Percentiles rank a stretch among this genome's conserved stretches.
These are phyloP conservation scores for Pleurotus sapidus DNA, from an alignment of 768 basidiomycete genomes.

Conservation along the genomic window DNA sequence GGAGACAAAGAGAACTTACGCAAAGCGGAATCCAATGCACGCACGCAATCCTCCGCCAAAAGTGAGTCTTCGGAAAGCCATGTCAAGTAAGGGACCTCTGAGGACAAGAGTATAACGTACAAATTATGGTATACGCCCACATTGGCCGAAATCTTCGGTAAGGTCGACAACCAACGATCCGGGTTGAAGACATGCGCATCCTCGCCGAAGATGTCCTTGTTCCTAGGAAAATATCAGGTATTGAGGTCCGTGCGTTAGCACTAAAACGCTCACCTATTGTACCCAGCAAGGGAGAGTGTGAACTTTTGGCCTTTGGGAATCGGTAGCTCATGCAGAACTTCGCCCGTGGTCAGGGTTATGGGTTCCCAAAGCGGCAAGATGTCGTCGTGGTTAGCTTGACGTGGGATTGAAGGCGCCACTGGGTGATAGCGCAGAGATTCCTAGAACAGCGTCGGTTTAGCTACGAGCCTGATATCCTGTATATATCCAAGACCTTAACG, in stretches of 20 bases:
- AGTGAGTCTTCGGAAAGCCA: conserved; percentile 15
- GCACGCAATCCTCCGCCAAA: conserved; percentile 29
- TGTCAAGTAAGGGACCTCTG: not conserved
- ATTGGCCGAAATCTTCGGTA: conserved; percentile 35
- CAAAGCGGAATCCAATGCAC: conserved; percentile 37
- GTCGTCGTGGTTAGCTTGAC: conserved; percentile 48
- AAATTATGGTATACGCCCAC: conserved; percentile 46
- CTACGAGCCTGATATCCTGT: not conserved
- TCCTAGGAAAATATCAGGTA: conserved; percentile 20
- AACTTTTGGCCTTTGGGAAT: conserved; percentile 51
- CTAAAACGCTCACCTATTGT: conserved; percentile 42
- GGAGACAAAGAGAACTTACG: conserved; percentile 9
- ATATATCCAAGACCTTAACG: conserved; percentile 32
- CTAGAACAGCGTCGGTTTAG: conserved; percentile 18
- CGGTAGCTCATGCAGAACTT: conserved; percentile 41
- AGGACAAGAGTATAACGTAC: conserved; percentile 20
- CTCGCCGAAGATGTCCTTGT: conserved; percentile 42
- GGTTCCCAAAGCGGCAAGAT: conserved; percentile 55
- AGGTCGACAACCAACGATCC: conserved; percentile 43
- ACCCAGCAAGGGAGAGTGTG: conserved; percentile 45
- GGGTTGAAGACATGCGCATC: conserved; percentile 46
- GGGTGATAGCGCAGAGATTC: conserved; percentile 45
- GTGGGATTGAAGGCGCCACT: conserved; percentile 27
- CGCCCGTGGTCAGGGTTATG: conserved; percentile 41
- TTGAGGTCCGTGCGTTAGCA: not conserved